Percentiles rank a stretch among this genome's conserved stretches.
These are phyloP conservation scores for Thuidium tamariscinum DNA, from an alignment of 225 moss, liverwort and hornwort genomes.

Conservation along the genomic window DNA sequence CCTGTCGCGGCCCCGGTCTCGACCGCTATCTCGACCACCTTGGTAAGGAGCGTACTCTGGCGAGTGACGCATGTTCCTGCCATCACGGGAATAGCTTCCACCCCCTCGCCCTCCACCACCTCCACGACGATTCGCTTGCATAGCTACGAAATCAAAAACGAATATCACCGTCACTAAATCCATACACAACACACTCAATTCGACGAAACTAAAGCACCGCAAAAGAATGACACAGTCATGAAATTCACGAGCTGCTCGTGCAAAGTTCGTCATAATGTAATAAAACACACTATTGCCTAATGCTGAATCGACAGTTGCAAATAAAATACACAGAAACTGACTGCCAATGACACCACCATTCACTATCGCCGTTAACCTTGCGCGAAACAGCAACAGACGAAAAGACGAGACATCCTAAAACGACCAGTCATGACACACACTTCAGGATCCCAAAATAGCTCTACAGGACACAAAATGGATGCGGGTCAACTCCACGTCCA, in stretches of 20 bases:
- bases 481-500: neutral
- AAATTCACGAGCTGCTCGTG: neutral
- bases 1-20: slow-evolving; percentile 31
- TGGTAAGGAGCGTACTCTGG: slow-evolving; percentile 90
- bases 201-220: neutral
- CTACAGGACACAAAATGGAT: neutral
- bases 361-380: too few relatives aligned
- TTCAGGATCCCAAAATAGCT: neutral
- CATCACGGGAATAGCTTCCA: slow-evolving; percentile 79
- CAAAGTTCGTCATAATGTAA: too few relatives aligned
- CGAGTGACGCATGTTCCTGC: slow-evolving; percentile 69
- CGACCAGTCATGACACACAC: too few relatives aligned
- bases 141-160: slow-evolving; percentile 27
- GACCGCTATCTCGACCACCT: slow-evolving; percentile 63
- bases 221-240: neutral
- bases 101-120: slow-evolving; percentile 73
- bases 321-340: too few relatives aligned
- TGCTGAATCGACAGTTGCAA: neutral
- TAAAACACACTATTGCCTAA: too few relatives aligned
- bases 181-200: neutral
- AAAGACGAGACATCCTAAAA: neutral
- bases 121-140: slow-evolving; percentile 89
- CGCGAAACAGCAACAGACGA: too few relatives aligned
- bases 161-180: neutral
- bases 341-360: neutral